These are phyloP conservation scores for Paspalum vaginatum DNA, from an alignment of 176 grass and related monocot species.

Conservation along the genomic window DNA sequence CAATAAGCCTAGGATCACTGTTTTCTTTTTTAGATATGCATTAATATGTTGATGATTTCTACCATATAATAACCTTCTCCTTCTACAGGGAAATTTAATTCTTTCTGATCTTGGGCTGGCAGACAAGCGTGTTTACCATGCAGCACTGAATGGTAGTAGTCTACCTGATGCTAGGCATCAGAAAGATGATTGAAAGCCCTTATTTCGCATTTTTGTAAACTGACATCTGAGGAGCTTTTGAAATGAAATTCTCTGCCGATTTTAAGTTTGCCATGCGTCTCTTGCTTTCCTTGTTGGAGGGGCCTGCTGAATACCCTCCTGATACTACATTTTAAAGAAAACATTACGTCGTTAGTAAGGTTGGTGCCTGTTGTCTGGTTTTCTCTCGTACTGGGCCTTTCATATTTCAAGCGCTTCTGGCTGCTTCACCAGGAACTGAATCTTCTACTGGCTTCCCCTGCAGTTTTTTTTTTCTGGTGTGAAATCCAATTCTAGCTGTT, in stretches of 20 bases:
- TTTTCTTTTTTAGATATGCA: background rate
- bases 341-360: background rate
- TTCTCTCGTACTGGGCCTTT: background rate
- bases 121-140: slow-evolving; percentile 89
- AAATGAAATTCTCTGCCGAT: slow-evolving; percentile 39
- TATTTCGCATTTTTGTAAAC: slow-evolving; percentile 31
- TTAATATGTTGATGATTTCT: background rate
- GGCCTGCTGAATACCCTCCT: slow-evolving; percentile 33
- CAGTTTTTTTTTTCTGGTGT: slow-evolving; percentile 52
- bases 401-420: background rate
- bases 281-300: slow-evolving; percentile 41
- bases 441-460: slow-evolving; percentile 67
- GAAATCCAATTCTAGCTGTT: slow-evolving; percentile 64
- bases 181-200: slow-evolving; percentile 81
- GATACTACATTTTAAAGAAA: slow-evolving; percentile 50
- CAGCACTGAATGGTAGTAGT: slow-evolving; percentile 78
- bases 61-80: slow-evolving; percentile 20
- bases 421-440: slow-evolving; percentile 49
- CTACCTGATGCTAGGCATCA: slow-evolving; percentile 59
- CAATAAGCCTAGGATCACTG: slow-evolving; percentile 8
- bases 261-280: slow-evolving; percentile 33
- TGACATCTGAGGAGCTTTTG: slow-evolving; percentile 31
- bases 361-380: background rate
- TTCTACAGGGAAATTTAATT: slow-evolving; percentile 78
- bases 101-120: slow-evolving; percentile 82